phyloP scores from a whole-genome alignment of 257 asterid species.

The Gentiana straminea region DNA sequence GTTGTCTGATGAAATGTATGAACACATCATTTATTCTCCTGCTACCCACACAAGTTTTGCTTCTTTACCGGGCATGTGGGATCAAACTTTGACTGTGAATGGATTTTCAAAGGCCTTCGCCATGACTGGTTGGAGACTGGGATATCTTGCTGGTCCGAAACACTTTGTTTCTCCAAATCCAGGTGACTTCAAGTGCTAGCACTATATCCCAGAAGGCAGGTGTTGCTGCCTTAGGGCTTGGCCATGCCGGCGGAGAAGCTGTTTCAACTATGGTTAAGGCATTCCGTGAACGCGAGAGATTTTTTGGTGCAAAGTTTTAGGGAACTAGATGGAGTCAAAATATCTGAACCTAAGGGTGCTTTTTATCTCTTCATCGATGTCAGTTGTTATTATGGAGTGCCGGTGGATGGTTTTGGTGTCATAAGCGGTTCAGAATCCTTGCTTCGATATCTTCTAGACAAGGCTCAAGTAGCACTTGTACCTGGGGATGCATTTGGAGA shows the following conservation, averaged over 20 bases:
- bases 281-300: slow-evolving; percentile 83
- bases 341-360: slow-evolving; percentile 94
- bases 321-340: slow-evolving; percentile 62
- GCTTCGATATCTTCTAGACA: slow-evolving; percentile 77
- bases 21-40: slow-evolving; percentile 88
- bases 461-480: slow-evolving; percentile 85
- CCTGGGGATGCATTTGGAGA: slow-evolving; percentile 96
- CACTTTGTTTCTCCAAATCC: slow-evolving; percentile 83
- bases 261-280: slow-evolving; percentile 76
- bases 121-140: slow-evolving; percentile 99
- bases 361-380: slow-evolving; percentile 89
- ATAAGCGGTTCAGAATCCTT: slow-evolving; percentile 67
- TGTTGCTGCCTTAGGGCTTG: slow-evolving; percentile 86
- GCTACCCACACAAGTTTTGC: slow-evolving; percentile 97
- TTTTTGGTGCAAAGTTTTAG: slow-evolving; percentile 71
- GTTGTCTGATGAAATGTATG: slow-evolving; percentile 88
- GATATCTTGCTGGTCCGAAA: slow-evolving; percentile 91
- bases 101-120: slow-evolving; percentile 98
- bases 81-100: slow-evolving; percentile 82
- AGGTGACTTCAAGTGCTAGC: slow-evolving; percentile 96
- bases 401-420: slow-evolving; percentile 55
- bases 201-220: slow-evolving; percentile 90
- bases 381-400: slow-evolving; percentile 62
- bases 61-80: slow-evolving; percentile 95
- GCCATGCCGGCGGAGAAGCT: slow-evolving; percentile 91